phyloP scores from a whole-genome alignment of 257 asterid species.

The Lycium ferocissimum region DNA sequence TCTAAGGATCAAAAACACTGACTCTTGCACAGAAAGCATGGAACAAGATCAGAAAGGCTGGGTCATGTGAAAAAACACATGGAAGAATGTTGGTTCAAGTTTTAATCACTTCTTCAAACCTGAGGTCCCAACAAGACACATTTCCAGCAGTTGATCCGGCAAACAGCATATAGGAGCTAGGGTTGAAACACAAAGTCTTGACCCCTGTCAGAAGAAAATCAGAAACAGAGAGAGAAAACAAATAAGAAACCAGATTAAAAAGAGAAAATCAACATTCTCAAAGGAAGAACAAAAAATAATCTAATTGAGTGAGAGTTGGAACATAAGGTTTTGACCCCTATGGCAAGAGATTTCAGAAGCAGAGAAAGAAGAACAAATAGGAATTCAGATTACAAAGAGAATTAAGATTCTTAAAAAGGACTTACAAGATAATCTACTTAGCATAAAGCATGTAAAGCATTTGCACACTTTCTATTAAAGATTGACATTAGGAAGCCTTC shows the following conservation, averaged over 20 bases:
- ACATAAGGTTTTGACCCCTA: slow-evolving; percentile 67
- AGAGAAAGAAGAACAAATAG: not conserved
- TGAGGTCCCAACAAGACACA: slow-evolving; percentile 90
- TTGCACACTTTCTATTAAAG: not conserved
- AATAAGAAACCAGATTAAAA: slow-evolving; percentile 14
- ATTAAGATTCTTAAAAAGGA: slow-evolving; percentile 23
- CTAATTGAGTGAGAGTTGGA: slow-evolving; percentile 56
- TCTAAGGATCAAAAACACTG: not conserved
- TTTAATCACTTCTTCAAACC: slow-evolving; percentile 50
- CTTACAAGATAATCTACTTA: slow-evolving; percentile 8
- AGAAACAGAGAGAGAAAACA: not conserved
- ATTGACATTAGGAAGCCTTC: not conserved
- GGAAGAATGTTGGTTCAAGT: not conserved
- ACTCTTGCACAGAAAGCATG: not conserved
- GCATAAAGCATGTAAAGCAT: not conserved
- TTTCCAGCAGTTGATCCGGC: slow-evolving; percentile 85
- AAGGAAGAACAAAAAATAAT: not conserved
- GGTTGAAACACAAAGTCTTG: slow-evolving; percentile 70
- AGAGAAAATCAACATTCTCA: slow-evolving; percentile 4
- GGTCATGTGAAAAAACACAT: not conserved
- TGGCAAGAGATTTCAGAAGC: not conserved
- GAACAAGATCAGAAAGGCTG: not conserved
- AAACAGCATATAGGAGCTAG: slow-evolving; percentile 66
- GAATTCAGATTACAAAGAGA: not conserved
- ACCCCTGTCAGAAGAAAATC: slow-evolving; percentile 48